Evolutionary conservation across 441 rosid genomes (phyloP).

Genomic region (Hura crepitans): DNA sequence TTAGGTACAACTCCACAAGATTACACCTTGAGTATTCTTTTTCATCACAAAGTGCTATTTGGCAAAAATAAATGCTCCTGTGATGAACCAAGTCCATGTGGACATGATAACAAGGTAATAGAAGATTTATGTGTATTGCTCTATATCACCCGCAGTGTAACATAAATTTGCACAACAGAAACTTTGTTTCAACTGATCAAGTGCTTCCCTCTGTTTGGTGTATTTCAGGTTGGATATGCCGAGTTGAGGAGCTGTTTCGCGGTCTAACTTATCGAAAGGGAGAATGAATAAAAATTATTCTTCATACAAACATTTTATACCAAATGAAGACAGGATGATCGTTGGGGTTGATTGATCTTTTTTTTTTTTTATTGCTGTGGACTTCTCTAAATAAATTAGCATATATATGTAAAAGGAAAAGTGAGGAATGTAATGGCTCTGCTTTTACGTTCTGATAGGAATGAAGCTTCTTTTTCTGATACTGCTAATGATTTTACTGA

Average conservation of each 20-base stretch:
- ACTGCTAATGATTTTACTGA: slow-evolving; percentile 33
- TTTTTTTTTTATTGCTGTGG: neutral
- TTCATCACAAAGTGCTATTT: slow-evolving; percentile 6
- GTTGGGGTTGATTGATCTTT: neutral
- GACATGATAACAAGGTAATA: slow-evolving; percentile 21
- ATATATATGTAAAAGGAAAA: neutral
- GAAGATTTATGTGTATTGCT: neutral
- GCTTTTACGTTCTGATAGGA: slow-evolving; percentile 25
- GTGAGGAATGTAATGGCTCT: slow-evolving; percentile 21
- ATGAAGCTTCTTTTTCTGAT: slow-evolving; percentile 25
- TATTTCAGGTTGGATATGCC: slow-evolving; percentile 20
- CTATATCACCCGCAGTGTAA: neutral
- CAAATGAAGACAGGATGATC: slow-evolving; percentile 14
- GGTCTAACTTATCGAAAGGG: no score
- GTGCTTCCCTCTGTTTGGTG: neutral
- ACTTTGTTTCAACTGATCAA: neutral
- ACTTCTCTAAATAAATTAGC: slow-evolving; percentile 1
- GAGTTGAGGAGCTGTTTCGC: no score
- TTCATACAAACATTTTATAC: neutral
- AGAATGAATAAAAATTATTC: neutral
- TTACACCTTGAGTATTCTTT: neutral
- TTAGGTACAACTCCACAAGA: slow-evolving; percentile 18
- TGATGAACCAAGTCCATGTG: neutral
- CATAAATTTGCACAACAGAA: neutral
- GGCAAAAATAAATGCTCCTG: slow-evolving; percentile 7